Conservation (phyloP, 2,329 filamentous ascomycete species). For the Penicillium brasilianum region DNA sequence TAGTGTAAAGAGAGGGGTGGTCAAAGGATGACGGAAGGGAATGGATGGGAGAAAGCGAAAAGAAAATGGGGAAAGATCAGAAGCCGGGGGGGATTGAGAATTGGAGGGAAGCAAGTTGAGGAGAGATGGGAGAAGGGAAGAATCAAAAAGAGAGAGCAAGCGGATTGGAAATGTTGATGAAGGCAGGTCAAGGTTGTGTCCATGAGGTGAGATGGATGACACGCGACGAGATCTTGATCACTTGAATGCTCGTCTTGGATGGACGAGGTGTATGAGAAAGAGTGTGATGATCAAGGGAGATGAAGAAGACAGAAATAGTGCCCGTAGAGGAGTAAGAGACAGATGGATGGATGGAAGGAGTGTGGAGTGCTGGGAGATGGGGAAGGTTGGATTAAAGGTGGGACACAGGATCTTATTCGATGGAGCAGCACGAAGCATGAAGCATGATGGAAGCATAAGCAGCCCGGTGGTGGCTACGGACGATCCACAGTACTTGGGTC, state of each 20-base stretch:
- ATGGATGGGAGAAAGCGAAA: neutral
- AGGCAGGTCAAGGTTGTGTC: neutral
- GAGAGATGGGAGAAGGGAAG: neutral
- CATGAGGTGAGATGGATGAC: neutral
- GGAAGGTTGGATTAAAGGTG: constrained; percentile 1
- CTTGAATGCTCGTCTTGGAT: neutral
- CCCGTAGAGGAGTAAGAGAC: neutral
- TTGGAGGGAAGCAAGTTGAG: neutral
- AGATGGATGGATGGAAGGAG: neutral
- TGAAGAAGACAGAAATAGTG: neutral
- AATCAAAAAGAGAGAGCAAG: neutral
- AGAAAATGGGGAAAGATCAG: neutral
- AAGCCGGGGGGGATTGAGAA: neutral
- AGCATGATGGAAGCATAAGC: neutral
- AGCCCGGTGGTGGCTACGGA: neutral
- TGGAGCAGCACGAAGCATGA: neutral
- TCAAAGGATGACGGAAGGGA: neutral
- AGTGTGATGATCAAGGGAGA: neutral
- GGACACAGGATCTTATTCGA: neutral
- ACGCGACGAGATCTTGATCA: neutral
- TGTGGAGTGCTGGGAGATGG: no score
- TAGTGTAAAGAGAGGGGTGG: neutral
- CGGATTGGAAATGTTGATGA: neutral
- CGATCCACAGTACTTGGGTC: constrained; percentile 5
- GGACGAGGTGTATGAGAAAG: neutral